phyloP scores from a whole-genome alignment of 352 stramenopile genomes.

The Globisporangium takayamanum region DNA sequence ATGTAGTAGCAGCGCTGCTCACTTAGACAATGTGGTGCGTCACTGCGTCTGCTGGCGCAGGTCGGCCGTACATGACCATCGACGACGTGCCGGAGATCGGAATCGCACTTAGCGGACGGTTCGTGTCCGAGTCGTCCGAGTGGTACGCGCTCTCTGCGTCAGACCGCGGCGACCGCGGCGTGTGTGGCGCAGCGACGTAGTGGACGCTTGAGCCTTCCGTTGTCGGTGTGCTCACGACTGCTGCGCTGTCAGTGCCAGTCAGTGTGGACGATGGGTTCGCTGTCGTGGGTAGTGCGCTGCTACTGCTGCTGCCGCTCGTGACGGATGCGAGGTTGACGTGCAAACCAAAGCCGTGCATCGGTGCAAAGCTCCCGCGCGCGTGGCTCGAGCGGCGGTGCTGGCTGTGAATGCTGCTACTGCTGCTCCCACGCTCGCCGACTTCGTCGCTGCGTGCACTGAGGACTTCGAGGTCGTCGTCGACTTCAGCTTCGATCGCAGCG shows the following conservation, averaged over 20 bases:
- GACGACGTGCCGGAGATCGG: conserved; percentile 36
- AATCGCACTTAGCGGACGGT: conserved; percentile 32
- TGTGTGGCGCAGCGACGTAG: conserved; percentile 48
- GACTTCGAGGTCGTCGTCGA: conserved; percentile 76
- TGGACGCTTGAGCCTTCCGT: conserved; percentile 31
- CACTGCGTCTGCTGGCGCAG: conserved; percentile 10
- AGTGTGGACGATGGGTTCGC: not conserved
- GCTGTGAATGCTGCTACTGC: conserved; percentile 6
- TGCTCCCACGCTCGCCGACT: conserved; percentile 29
- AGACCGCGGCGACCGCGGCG: conserved; percentile 46
- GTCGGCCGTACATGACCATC: conserved; percentile 62
- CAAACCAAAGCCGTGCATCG: conserved; percentile 46
- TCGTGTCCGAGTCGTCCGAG: conserved; percentile 46
- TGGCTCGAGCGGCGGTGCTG: conserved; percentile 14
- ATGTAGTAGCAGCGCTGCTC: not conserved
- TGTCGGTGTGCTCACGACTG: conserved; percentile 21
- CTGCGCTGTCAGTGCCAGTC: not conserved
- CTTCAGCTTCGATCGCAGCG: conserved; percentile 65
- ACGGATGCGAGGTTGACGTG: conserved; percentile 45
- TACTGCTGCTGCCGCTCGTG: not conserved
- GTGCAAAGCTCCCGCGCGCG: conserved; percentile 17
- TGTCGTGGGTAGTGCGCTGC: not conserved
- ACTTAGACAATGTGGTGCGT: conserved; percentile 36
- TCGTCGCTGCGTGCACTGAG: conserved; percentile 66
- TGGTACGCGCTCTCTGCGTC: conserved; percentile 54